These are phyloP conservation scores for Ogataea trehalophila DNA, from an alignment of 805 yeast genomes.

Conservation along the genomic window DNA sequence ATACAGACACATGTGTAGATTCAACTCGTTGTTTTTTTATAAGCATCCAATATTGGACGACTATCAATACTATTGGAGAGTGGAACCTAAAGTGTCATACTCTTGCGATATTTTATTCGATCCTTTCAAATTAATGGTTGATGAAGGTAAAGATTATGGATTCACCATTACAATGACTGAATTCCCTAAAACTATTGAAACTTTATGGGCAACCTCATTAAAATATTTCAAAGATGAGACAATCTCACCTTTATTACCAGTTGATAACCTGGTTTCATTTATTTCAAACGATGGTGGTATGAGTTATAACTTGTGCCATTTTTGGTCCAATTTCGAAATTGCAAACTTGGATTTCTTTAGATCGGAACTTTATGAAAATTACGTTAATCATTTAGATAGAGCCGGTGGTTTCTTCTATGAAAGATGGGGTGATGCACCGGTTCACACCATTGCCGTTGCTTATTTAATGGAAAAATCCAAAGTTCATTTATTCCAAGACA, in stretches of 20 bases:
- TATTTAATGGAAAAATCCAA: conserved; percentile 50
- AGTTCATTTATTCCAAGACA: conserved; percentile 73
- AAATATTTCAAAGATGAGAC: conserved; percentile 33
- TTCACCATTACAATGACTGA: conserved; percentile 51
- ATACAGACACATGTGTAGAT: conserved; percentile 70
- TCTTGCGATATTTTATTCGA: conserved; percentile 51
- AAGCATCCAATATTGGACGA: conserved; percentile 47
- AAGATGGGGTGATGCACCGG: conserved; percentile 82
- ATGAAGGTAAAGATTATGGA: conserved; percentile 44
- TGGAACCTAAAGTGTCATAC: conserved; percentile 50
- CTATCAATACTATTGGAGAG: conserved; percentile 59
- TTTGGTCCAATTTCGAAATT: conserved; percentile 77
- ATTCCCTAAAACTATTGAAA: conserved; percentile 43
- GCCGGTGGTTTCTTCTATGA: conserved; percentile 81
- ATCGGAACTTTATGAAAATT: conserved; percentile 48
- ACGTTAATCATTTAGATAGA: conserved; percentile 57
- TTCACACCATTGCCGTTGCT: conserved; percentile 42
- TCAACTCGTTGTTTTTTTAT: conserved; percentile 47
- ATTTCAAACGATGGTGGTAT: conserved; percentile 60
- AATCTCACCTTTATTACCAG: conserved; percentile 15
- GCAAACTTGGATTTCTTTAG: conserved; percentile 67
- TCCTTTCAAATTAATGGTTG: conserved; percentile 50
- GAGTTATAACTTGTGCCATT: conserved; percentile 71
- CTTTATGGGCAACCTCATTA: conserved; percentile 46
- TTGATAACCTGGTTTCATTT: conserved; percentile 49